Evolutionary conservation across 257 asterid genomes (phyloP), one percentile per base, ranked within the genome.

Genomic region (Striga asiatica): DNA sequence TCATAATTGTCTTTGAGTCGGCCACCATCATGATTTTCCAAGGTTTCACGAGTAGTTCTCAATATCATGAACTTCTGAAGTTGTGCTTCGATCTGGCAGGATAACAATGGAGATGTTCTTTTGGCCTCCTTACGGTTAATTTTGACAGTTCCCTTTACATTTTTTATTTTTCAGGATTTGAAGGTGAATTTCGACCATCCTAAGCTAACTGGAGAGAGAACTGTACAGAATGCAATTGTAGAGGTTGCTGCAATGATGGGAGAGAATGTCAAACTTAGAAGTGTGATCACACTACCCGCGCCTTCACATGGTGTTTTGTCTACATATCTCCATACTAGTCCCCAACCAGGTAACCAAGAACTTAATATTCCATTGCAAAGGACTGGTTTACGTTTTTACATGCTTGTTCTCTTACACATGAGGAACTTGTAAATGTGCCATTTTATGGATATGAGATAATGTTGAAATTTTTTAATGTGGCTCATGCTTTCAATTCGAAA

Each of bases 211-310:
- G 97, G 98, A 45, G 93, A 81, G 66, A 84, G 43, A 79, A 76
- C 78, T 21, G 79, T 82, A 42, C 89, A 76, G 64, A 70, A 65
- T 70, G 97, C 97, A 62, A 77, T 92, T 54, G 78, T 81, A 55
- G 97, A 91, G 66, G 81, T 91, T 29, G 89, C 95, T 72, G 95
- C 94, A 61, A 84, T 88, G 84, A 84, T 88, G 95, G 98, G 98
- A 54, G 98, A 92, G 83, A 88, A 92, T 77, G 79, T 92, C 70
- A 88, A 84, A 74, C 89, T 92, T 58, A 84, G 98, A 72, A 83
- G 94, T 57, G 95, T 84, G 46, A 78, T 80, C 58, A 51, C 76
- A 21, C 48, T 88, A 75, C 63, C 80, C 8, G 65, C 76, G 14
- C 88, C 97, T 27, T 65, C 96, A 10, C 61, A 74, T 55, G 95